A percentile compares a stretch with the other conserved stretches of the same genome.
Evolutionary conservation across 495 filamentous ascomycete species (phyloP).

Genomic region (Penicillium canescens): DNA sequence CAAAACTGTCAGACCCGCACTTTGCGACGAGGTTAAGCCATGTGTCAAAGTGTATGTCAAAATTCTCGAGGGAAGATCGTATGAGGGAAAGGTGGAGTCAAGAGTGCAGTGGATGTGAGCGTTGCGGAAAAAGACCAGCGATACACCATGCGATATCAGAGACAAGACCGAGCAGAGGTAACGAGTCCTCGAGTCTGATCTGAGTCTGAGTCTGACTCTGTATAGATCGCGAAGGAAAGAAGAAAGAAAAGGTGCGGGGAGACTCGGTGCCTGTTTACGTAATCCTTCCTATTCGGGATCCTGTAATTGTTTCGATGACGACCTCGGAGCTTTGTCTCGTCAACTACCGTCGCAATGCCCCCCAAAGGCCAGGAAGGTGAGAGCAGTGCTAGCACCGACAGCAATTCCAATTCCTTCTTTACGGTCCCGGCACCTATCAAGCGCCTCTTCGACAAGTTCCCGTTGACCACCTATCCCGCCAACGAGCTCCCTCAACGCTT

Average conservation of each 20-base stretch:
- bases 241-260: constrained; percentile 4
- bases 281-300: constrained; percentile 9
- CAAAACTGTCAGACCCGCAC: neutral
- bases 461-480: constrained; percentile 72
- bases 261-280: constrained; percentile 9
- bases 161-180: neutral
- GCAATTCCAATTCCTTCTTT: constrained; percentile 47
- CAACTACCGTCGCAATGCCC: constrained; percentile 33
- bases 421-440: constrained; percentile 75
- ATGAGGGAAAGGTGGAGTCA: constrained; percentile 7
- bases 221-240: neutral
- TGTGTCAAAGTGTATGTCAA: neutral
- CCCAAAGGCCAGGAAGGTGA: constrained; percentile 22
- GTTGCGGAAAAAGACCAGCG: constrained; percentile 13
- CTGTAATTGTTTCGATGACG: constrained; percentile 11
- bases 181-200: neutral
- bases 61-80: neutral
- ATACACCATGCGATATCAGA: neutral
- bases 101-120: constrained; percentile 4
- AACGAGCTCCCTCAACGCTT: constrained; percentile 73
- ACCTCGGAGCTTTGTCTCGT: neutral
- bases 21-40: constrained; percentile 3
- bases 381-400: constrained; percentile 12
- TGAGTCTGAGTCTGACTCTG: neutral
- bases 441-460: constrained; percentile 80